Base-by-base conservation (phyloP, 2,329 filamentous ascomycete species). In the Lecanosticta acicola region DNA sequence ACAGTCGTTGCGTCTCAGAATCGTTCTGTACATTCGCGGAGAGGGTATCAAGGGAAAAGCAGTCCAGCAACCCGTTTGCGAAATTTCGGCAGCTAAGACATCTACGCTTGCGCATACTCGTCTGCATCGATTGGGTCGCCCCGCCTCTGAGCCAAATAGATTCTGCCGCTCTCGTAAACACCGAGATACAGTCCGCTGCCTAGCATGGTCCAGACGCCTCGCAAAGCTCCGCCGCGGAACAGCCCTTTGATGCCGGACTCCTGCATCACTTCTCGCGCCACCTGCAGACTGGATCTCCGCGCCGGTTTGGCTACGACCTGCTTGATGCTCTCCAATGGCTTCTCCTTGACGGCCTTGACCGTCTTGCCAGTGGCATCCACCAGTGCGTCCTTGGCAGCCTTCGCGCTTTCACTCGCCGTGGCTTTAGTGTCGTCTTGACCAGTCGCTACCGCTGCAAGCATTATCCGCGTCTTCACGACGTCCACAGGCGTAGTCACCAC, bases 391-490 rank as follows among this genome's bases (percentile, higher is more conserved):
- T 59, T 57, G 5, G 48, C 49, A 21, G 53, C 57, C 50, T 54
- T 53, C 11, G 43, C 43, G 32, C 48, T 50, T 18, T 50, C 48
- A 2, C 36, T 45, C 21, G 45, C 35, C 3, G 42, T 45, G 4
- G 49, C 38, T 20, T 46, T 46, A 16, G 39, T 36, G 37, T 42
- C 43, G 2, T 39, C 26, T 21, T 19, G 20, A 14, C 51, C 51
- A 16, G 51, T 51, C 17, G 69, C 64, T 11, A 71, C 73, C 1
- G 81, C 81, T 21, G 77, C 74, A 19, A 95, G 72, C 89, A 94
- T 95, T 68, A 94, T 85, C 40, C 87, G 72, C 53, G 89, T 94
- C 72, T 95, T 94, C 18, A 95, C 78, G 8, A 94, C 87, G 66
- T 95, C 90, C 45, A 89, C 80, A 0, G 90, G 90, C 41, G 89